Conservation (phyloP, 495 filamentous ascomycete genomes). For the Penicillium taxi region DNA sequence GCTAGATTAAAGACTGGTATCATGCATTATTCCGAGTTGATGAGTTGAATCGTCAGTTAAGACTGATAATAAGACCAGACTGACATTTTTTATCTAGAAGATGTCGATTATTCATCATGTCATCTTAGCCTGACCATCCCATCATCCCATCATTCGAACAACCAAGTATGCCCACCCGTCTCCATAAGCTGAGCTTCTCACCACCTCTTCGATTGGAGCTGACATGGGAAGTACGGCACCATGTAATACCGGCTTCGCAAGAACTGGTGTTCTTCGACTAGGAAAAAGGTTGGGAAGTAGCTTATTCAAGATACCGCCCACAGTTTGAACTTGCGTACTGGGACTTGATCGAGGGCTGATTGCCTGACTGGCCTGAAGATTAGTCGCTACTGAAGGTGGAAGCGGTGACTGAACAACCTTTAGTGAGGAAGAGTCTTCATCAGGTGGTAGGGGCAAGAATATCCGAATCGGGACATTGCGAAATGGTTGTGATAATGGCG, state of each 20-base stretch:
- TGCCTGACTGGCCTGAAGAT: constrained; percentile 19
- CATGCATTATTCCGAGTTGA: too few species aligned
- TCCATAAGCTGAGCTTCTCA: constrained; percentile 71
- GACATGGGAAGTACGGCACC: constrained; percentile 76
- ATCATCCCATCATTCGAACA: constrained; percentile 59
- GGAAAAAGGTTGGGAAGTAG: constrained; percentile 82
- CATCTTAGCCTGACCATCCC: background rate
- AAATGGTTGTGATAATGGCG: constrained; percentile 60
- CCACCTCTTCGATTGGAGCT: constrained; percentile 78
- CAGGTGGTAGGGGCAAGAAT: constrained; percentile 69
- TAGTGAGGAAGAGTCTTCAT: constrained; percentile 39
- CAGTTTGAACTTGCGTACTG: constrained; percentile 58
- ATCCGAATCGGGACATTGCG: constrained; percentile 78
- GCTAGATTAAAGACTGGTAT: too few species aligned
- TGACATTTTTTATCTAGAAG: too few species aligned
- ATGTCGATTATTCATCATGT: too few species aligned
- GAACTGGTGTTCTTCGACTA: constrained; percentile 71
- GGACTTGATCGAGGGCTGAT: constrained; percentile 19
- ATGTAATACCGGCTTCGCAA: constrained; percentile 87
- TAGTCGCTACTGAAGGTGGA: constrained; percentile 39
- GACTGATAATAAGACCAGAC: too few species aligned
- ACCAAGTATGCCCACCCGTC: constrained; percentile 90
- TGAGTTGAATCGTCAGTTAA: too few species aligned
- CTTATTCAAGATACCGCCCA: constrained; percentile 70
- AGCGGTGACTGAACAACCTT: constrained; percentile 65